Evolutionary conservation across 1,139 yeast species (phyloP), one percentile per base, ranked within the genome.

Genomic region (Blastobotrys arbuscula): DNA sequence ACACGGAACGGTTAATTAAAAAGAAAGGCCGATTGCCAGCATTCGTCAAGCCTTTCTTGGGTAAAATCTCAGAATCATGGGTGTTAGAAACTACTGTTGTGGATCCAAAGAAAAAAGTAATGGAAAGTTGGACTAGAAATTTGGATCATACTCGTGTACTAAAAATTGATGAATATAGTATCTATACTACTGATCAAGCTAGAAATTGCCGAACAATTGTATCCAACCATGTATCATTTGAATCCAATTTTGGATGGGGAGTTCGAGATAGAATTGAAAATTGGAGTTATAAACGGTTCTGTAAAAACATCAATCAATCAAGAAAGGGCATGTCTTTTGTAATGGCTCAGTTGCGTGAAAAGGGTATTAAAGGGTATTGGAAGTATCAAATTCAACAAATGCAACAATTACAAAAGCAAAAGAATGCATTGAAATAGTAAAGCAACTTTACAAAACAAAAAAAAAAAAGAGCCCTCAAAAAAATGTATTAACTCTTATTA

Each of bases 141-240:
- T 69, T 92, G 46, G 97, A 92, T 64, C 97, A 92, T 65, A 80
- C 88, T 2, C 76, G 78, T 57, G 78, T 90, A 51, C 76, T 92
- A 52, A 75, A 83, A 55, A 85, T 92, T 18, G 95, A 88, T 62
- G 97, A 92, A 61, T 77, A 70, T 57, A 79, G 88, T 34, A 72
- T 71, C 1, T 90, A 81, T 63, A 57, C 63, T 20, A 72, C 66
- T 36, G 63, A 60, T 40, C 50, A 55, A 12, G 42, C 54, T 38
- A 44, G 42, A 7, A 20, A 52, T 1, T 50, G 53, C 9, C 44
- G 51, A 37, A 59, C 63, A 34, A 50, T 53, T 28, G 57, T 53
- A 28, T 48, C 44, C 28, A 53, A 61, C 51, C 70, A 74, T 49
- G 96, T 89, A 35, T 78, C 78, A 56, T 87, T 90, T 61, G 76